Base-by-base conservation (phyloP, 1,284 basidiomycete genomes). In the Pseudozyma flocculosa region DNA sequence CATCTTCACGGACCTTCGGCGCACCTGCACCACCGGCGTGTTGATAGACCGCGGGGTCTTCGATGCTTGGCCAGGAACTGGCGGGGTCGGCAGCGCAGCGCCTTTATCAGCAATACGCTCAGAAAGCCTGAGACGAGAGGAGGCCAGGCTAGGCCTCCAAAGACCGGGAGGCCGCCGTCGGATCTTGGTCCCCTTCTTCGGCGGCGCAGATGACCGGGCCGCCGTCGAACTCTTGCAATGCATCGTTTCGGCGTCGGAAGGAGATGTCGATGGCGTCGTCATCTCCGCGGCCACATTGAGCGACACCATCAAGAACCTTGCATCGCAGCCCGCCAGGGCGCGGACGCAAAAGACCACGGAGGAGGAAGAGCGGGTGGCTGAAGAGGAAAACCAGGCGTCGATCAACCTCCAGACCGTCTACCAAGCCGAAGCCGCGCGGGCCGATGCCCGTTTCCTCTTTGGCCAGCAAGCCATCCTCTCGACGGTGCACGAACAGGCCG, bases 171-270 rank as follows among this genome's bases (percentile, higher is more conserved):
- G 59, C 3, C 38, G 39, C 15, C 40, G 59, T 18, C 43, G 61
- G 4, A 54, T 69, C 43, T 22, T 67, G 4, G 60, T 66, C 7
- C 67, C 62, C 10, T 69, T 69, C 29, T 69, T 58, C 17, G 67
- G 67, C 32, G 67, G 67, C 5, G 48, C 53, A 11, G 67, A 70
- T 41, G 67, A 70, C 43, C 46, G 64, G 3, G 56, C 56, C 3
- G 62, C 62, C 3, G 63, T 70, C 11, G 60, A 63, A 29, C 29
- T 70, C 13, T 30, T 56, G 36, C 43, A 50, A 2, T 46, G 40
- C 15, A 41, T 68, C 14, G 59, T 62, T 14, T 36, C 48, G n/a
- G 44, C 43, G 17, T 46, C 49, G 17, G 23, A 40, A 13, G 52
- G 55, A 22, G 48, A 36, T 18, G 58, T 61, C 2, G 58, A 68